Base-by-base conservation (phyloP, 805 yeast species). In the Monosporozyma yasuniensis region DNA sequence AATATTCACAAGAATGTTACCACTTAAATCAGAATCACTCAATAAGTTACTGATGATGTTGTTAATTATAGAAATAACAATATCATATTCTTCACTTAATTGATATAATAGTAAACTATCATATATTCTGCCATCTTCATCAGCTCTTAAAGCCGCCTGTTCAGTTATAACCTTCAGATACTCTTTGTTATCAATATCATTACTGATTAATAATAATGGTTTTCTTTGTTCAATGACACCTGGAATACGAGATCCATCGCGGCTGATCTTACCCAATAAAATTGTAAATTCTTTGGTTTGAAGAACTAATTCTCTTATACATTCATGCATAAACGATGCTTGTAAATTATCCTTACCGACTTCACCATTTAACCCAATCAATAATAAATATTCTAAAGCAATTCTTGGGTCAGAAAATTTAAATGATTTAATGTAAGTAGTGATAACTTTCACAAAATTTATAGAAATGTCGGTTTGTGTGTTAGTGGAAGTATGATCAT, bases 31-130 rank as follows among this genome's bases (percentile, higher is more conserved):
- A 3, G 84, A 78, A 47, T 83, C 75, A 46, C 86, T 75, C 48
- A 91, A 71, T 19, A 82, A 74, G 63, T 90, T 96, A 32, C 96
- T 88, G 35, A 93, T 70, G 28, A 87, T 69, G 58, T 80, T 77
- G 69, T 87, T 89, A 55, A 89, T 79, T 52, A 88, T 76, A 1
- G 77, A 66, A 8, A 91, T 76, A 12, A 88, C 97, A 28, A 84
- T 81, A 61, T 85, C 84, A 64, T 84, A 84, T 57, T 90, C 96
- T 67, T 87, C 95, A 45, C 95, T 80, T 55, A 91, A 76, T 67
- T 90, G 96, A 64, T 87, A 91, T 49, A 93, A 74, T 50, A 87
- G 72, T 53, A 93, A 76, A 18, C 96, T 87, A 61, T 93, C 98
- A 53, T 83, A 80, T 12, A 80, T 75, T 61, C 96, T 77, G 7